Evolutionary conservation across 768 basidiomycete species (phyloP).

Genomic region (Sporobolomyces phaffii): DNA sequence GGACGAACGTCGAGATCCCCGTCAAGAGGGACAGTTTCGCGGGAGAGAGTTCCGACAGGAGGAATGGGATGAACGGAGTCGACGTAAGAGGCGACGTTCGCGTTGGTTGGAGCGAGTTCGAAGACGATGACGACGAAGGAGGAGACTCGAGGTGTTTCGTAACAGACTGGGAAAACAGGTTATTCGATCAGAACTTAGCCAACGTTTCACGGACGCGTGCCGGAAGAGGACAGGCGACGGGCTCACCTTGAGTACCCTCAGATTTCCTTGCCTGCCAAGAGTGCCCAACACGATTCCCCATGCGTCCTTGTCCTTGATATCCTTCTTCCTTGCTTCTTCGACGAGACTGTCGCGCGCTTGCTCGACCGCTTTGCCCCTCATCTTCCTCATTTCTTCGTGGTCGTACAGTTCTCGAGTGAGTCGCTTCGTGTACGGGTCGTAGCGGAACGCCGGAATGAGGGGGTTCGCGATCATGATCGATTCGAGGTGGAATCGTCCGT

Average conservation of each 20-base stretch:
- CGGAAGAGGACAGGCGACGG: not conserved
- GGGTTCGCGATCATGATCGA: slow-evolving; percentile 99
- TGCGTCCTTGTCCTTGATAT: slow-evolving; percentile 16
- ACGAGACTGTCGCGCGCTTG: slow-evolving; percentile 59
- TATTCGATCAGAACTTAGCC: too few species aligned
- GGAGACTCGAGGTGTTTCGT: slow-evolving; percentile 58
- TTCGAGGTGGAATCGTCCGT: slow-evolving; percentile 96
- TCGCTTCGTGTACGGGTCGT: slow-evolving; percentile 97
- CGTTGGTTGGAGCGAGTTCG: not conserved
- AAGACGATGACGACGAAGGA: slow-evolving; percentile 56
- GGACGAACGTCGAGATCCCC: slow-evolving; percentile 79
- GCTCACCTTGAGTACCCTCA: slow-evolving; percentile 72
- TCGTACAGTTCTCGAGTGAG: slow-evolving; percentile 87
- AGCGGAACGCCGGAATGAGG: slow-evolving; percentile 84
- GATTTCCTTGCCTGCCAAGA: slow-evolving; percentile 84
- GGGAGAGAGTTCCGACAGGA: slow-evolving; percentile 94
- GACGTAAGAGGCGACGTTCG: not conserved
- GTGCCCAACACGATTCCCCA: slow-evolving; percentile 96
- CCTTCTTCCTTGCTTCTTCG: not conserved
- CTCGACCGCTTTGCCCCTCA: slow-evolving; percentile 69
- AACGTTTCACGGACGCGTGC: too few species aligned
- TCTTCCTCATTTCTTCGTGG: slow-evolving; percentile 73
- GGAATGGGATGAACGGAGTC: slow-evolving; percentile 60
- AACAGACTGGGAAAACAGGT: too few species aligned
- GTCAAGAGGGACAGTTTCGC: slow-evolving; percentile 80